Base-by-base conservation (phyloP, 345 rosid genomes). In the Anacardium occidentale region DNA sequence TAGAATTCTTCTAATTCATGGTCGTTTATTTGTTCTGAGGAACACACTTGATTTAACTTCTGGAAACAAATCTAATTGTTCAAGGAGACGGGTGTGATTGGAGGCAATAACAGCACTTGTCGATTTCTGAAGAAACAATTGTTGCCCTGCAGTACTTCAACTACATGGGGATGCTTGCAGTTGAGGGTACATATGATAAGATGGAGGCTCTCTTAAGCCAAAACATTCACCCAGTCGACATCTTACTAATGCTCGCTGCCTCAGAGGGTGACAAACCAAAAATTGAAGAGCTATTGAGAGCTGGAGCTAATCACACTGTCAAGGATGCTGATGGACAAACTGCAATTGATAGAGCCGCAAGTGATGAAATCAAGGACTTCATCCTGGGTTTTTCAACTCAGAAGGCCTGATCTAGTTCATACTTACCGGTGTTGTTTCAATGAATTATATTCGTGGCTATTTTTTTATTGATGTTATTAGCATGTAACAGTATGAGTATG, bases 91-190 rank as follows among this genome's bases (percentile, higher is more conserved):
- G 7, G 29, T 29, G 13, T 9, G 42, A 47, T 45, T 45, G 25
- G 40, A 21, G 15, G 55, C 24, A 5, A 47, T 45, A 20, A 47
- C 26, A 64, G 48, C 26, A 14, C 0, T 48, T 4, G 10, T 65
- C 4, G 50, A 2, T 25, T 65, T 1, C 66, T 48, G 8, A 44
- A 52, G 57, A 51, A 64, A 26, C 25, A 18, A 17, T 21, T 61
- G 47, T 26, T 55, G 25, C n/a, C 55, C 66, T 85, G 86, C 87
- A 91, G 96, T 94, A 91, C 79, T 91, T 94, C 74, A 94, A 94
- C 83, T 91, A 94, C 78, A 91, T 94, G 94, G 97, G 97, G 48
- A 94, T 94, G 96, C 96, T 94, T 74, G 97, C 93, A 0, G 94
- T 91, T 1, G 97, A 94, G 78, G 98, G 98, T 5, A 29, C 98